Percentiles rank a stretch among this genome's conserved stretches.
Evolutionary conservation across 805 yeast species (phyloP).

Genomic region (Yueomyces sinensis): DNA sequence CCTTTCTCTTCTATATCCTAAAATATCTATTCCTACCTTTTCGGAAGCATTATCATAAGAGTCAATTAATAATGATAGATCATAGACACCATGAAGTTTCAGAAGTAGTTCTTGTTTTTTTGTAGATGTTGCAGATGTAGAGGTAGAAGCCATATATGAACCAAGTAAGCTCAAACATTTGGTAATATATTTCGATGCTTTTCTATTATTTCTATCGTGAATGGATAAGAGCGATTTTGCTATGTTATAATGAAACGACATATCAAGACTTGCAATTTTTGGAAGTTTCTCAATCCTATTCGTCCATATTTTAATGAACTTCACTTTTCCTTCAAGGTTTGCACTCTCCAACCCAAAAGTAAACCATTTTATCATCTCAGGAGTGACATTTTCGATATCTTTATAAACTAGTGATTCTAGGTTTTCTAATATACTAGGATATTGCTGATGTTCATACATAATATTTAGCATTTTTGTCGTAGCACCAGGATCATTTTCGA

Average conservation of each 20-base stretch:
- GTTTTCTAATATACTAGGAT: slow-evolving; percentile 48
- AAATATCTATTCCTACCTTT: slow-evolving; percentile 5
- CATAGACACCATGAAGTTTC: slow-evolving; percentile 48
- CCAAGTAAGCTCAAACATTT: slow-evolving; percentile 51
- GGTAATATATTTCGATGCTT: slow-evolving; percentile 30
- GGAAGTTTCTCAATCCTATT: slow-evolving; percentile 31
- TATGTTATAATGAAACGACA: slow-evolving; percentile 45
- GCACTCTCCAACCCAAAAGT: slow-evolving; percentile 66
- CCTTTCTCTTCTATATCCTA: slow-evolving; percentile 18
- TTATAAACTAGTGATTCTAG: slow-evolving; percentile 24
- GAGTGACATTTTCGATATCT: not conserved
- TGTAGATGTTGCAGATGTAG: slow-evolving; percentile 37
- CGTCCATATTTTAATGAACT: slow-evolving; percentile 46
- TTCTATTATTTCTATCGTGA: slow-evolving; percentile 20
- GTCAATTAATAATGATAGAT: slow-evolving; percentile 32
- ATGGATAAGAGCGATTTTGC: slow-evolving; percentile 50
- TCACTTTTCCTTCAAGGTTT: slow-evolving; percentile 44
- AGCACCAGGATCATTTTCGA: slow-evolving; percentile 21
- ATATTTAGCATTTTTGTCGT: slow-evolving; percentile 56
- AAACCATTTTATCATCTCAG: slow-evolving; percentile 40
- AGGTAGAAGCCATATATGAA: slow-evolving; percentile 34
- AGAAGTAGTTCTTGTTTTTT: slow-evolving; percentile 36
- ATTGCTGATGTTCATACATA: slow-evolving; percentile 61
- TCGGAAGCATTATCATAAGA: slow-evolving; percentile 7
- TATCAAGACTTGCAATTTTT: slow-evolving; percentile 35